Conservation (phyloP, 192 early-diverging fungal genomes). For the Backusella mclennaniae region DNA sequence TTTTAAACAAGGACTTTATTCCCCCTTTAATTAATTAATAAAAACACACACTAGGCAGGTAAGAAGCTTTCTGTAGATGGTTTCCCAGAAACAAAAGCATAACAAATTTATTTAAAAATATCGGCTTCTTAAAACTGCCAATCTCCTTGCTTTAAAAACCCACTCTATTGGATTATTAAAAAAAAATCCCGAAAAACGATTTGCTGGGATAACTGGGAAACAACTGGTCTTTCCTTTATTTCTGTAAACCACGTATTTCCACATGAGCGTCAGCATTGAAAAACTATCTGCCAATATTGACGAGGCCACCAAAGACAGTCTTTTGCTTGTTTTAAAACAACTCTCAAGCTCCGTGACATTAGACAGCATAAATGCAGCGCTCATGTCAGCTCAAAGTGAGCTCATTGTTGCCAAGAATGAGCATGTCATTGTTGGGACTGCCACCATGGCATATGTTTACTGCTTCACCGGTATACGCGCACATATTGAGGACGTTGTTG, state of each 20-base stretch:
- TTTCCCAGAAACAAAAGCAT: too few relatives aligned
- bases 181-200: not conserved
- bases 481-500: constrained; percentile 52
- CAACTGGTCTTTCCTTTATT: not conserved
- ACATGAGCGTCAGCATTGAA: not conserved
- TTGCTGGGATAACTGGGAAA: not conserved
- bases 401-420: not conserved
- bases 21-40: too few relatives aligned
- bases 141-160: not conserved
- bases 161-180: not conserved
- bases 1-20: too few relatives aligned
- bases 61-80: too few relatives aligned
- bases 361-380: not conserved
- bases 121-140: too few relatives aligned
- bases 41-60: too few relatives aligned
- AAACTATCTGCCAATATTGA: not conserved
- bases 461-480: constrained; percentile 43
- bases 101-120: too few relatives aligned
- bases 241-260: not conserved
- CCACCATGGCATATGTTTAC: constrained; percentile 33
- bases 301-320: not conserved
- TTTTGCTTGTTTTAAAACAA: not conserved
- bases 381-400: constrained; percentile 1
- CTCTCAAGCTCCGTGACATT: not conserved
- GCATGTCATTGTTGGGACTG: constrained; percentile 33